phyloP scores from a whole-genome alignment of 805 yeast species.

The Saccharomycopsis vini region DNA sequence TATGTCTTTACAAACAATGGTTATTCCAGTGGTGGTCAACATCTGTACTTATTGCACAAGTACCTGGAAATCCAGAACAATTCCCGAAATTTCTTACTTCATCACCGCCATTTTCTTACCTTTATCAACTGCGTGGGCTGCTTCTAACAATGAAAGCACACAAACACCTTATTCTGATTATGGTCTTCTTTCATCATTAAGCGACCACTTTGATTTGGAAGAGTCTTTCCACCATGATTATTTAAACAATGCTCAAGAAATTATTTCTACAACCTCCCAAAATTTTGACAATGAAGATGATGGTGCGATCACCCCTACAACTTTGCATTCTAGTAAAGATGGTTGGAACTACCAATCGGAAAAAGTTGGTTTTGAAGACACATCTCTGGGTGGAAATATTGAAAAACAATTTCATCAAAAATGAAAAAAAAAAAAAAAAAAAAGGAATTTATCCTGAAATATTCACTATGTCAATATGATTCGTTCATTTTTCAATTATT shows the following conservation, averaged over 20 bases:
- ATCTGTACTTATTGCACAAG: conserved; percentile 42
- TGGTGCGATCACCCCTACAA: neutral
- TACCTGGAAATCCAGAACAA: conserved; percentile 28
- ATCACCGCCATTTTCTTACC: conserved; percentile 70
- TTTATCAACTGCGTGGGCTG: conserved; percentile 83
- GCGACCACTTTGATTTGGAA: conserved; percentile 19
- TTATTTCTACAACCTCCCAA: conserved; percentile 11
- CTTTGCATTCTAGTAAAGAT: neutral
- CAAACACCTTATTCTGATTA: conserved; percentile 31
- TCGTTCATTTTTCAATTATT: too few species aligned
- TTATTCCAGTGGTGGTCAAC: conserved; percentile 66
- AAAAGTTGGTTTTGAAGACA: too few species aligned
- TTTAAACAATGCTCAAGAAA: conserved; percentile 2
- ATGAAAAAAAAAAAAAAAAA: too few species aligned
- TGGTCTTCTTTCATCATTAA: conserved; percentile 21
- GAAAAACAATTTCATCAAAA: too few species aligned
- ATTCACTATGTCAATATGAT: too few species aligned
- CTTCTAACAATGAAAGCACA: conserved; percentile 46
- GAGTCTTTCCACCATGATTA: conserved; percentile 13
- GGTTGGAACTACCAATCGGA: too few species aligned
- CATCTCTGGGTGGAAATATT: too few species aligned
- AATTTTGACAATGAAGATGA: conserved; percentile 10
- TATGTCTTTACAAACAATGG: conserved; percentile 74
- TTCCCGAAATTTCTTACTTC: conserved; percentile 47
- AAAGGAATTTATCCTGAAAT: too few species aligned